phyloP scores from a whole-genome alignment of 805 yeast genomes.

The Lachancea lanzarotensis region DNA sequence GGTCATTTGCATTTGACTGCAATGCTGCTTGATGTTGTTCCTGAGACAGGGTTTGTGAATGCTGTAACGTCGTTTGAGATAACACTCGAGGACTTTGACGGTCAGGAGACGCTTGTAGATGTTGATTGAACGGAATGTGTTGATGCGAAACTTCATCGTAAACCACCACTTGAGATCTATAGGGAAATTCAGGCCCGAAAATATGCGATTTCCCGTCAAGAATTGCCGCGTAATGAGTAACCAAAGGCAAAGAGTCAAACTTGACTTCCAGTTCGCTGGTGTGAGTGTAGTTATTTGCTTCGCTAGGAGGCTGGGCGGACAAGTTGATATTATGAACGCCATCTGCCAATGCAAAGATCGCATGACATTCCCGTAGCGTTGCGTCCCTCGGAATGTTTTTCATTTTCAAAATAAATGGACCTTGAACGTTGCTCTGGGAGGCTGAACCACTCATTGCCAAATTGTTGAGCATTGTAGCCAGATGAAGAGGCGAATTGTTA shows the following conservation, averaged over 20 bases:
- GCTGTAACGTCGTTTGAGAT: constrained; percentile 5
- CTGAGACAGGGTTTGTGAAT: constrained; percentile 6
- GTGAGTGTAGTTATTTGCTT: constrained; percentile 12
- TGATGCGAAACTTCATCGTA: constrained; percentile 33
- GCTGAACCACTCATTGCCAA: constrained; percentile 17
- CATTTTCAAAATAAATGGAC: constrained; percentile 36
- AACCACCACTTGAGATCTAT: constrained; percentile 36
- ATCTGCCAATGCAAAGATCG: constrained; percentile 62
- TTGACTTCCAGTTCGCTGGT: constrained; percentile 32
- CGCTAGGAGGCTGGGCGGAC: constrained; percentile 26
- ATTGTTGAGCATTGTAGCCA: constrained; percentile 28
- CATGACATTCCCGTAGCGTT: constrained; percentile 56
- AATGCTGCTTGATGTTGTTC: constrained; percentile 10
- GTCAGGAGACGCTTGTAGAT: constrained; percentile 4
- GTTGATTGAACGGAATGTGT: constrained; percentile 16
- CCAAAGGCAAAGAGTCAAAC: constrained; percentile 40
- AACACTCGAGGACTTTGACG: constrained; percentile 1
- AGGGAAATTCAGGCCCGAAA: constrained; percentile 45
- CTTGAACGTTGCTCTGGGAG: constrained; percentile 12
- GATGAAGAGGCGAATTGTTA: constrained; percentile 23
- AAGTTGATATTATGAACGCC: constrained; percentile 52
- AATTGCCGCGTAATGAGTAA: constrained; percentile 37
- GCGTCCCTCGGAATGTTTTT: constrained; percentile 59
- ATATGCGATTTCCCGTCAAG: constrained; percentile 37
- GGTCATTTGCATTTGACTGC: constrained; percentile 10